Evolutionary conservation across 768 basidiomycete species (phyloP).

Genomic region (Kwoniella dejecticola): DNA sequence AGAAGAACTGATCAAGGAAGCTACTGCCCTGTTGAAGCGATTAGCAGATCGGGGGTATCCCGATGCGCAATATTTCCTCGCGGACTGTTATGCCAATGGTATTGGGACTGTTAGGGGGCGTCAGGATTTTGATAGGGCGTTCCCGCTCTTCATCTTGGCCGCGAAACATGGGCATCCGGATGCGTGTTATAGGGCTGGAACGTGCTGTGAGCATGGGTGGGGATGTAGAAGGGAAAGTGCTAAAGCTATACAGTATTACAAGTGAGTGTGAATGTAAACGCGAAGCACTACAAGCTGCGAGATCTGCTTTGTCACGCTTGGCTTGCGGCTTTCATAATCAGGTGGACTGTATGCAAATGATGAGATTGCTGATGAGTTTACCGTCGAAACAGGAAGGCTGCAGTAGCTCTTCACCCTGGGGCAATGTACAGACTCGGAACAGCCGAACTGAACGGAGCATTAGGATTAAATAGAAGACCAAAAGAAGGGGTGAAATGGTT

Average conservation of each 20-base stretch:
- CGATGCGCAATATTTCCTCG: constrained; percentile 93
- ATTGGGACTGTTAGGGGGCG: constrained; percentile 84
- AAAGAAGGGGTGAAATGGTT: constrained; percentile 99
- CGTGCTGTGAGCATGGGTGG: constrained; percentile 99
- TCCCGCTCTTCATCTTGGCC: constrained; percentile 91
- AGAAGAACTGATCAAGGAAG: constrained; percentile 86
- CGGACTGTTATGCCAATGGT: constrained; percentile 98
- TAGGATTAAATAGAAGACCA: constrained; percentile 79
- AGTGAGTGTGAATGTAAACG: too few species aligned
- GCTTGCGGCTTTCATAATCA: too few species aligned
- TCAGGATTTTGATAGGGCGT: constrained; percentile 96
- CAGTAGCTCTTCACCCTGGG: constrained; percentile 84
- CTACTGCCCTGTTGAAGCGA: constrained; percentile 79
- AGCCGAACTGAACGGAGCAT: constrained; percentile 92
- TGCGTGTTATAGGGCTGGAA: constrained; percentile 90
- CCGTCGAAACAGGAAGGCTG: constrained; percentile 64
- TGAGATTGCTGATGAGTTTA: too few species aligned
- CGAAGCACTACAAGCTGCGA: too few species aligned
- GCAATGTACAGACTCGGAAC: constrained; percentile 97
- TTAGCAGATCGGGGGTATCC: constrained; percentile 93
- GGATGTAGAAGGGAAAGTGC: constrained; percentile 88
- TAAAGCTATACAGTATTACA: constrained; percentile 89
- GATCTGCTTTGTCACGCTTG: too few species aligned
- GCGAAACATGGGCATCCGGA: constrained; percentile 97
- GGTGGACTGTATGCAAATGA: too few species aligned